Evolutionary conservation across 2,329 filamentous ascomycete species (phyloP).

Genomic region (Ramularia collo-cygni): DNA sequence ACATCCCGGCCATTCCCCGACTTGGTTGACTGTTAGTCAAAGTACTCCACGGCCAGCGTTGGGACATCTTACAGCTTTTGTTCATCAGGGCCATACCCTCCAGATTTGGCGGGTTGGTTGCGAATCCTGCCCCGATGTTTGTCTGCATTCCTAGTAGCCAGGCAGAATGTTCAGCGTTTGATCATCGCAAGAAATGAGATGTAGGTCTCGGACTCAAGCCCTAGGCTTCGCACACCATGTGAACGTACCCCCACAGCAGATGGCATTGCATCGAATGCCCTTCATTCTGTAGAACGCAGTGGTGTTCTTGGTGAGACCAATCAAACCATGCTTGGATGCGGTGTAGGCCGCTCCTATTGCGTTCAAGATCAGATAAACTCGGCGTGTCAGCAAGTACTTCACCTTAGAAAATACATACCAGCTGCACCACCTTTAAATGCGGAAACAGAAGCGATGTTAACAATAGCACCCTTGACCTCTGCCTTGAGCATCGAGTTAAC

Average conservation of each 20-base stretch:
- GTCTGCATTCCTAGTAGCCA: conserved; percentile 49
- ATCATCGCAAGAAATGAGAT: not conserved
- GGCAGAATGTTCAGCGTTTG: too few relatives aligned
- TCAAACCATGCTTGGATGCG: conserved; percentile 47
- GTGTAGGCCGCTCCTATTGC: conserved; percentile 37
- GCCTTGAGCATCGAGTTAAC: conserved; percentile 44
- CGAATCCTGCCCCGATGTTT: conserved; percentile 46
- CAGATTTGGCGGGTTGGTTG: conserved; percentile 23
- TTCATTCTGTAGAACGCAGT: conserved; percentile 49
- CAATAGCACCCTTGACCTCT: conserved; percentile 41
- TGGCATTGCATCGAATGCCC: conserved; percentile 47
- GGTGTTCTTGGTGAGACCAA: conserved; percentile 52
- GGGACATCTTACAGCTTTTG: conserved; percentile 19
- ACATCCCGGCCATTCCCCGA: conserved; percentile 19
- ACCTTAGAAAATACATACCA: conserved; percentile 25
- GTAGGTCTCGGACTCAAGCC: not conserved
- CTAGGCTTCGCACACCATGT: conserved; percentile 2
- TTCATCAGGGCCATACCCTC: conserved; percentile 23
- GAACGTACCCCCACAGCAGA: conserved; percentile 29
- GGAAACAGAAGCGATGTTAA: conserved; percentile 48
- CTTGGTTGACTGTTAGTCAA: conserved; percentile 4
- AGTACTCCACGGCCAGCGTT: not conserved
- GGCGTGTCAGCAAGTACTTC: conserved; percentile 36
- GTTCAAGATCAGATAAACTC: too few relatives aligned
- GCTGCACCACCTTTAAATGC: conserved; percentile 37